Percentiles rank a stretch among this genome's conserved stretches.
phyloP scores from a whole-genome alignment of 2,329 filamentous ascomycete species.

The Hypoxylon sp. region DNA sequence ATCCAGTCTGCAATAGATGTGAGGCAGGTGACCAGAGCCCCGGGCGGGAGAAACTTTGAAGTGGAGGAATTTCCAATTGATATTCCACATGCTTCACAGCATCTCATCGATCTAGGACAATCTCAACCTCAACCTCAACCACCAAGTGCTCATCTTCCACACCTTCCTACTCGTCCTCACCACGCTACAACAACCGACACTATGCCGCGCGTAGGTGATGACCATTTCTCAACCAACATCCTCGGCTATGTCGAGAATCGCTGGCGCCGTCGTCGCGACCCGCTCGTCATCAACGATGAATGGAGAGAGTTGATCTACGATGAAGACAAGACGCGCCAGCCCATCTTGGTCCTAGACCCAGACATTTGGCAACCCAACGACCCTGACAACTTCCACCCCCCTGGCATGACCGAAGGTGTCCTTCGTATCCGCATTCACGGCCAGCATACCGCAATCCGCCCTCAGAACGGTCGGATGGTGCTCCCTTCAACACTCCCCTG shows the following conservation, averaged over 20 bases:
- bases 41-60: not conserved
- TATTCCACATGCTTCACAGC: not conserved
- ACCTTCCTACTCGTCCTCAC: not conserved
- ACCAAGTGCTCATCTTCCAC: not conserved
- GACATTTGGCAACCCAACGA: conserved; percentile 13
- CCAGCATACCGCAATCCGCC: not conserved
- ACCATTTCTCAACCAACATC: not conserved
- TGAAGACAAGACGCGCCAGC: not conserved
- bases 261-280: not conserved
- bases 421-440: not conserved
- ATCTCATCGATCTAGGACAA: not conserved
- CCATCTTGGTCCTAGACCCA: conserved; percentile 16
- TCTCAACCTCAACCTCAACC: not conserved
- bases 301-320: not conserved
- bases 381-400: conserved; percentile 14
- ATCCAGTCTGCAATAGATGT: not conserved
- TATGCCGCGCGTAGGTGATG: not conserved
- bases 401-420: conserved; percentile 1
- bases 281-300: not conserved
- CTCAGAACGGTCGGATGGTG: not conserved
- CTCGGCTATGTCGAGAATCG: not conserved
- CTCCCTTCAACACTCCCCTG: not conserved
- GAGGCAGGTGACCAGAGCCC: not conserved
- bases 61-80: not conserved
- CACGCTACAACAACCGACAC: not conserved